A percentile compares a stretch with the other conserved stretches of the same genome.
These are phyloP conservation scores for Ganoderma resinaceum DNA, from an alignment of 1,284 basidiomycete species.

Conservation along the genomic window DNA sequence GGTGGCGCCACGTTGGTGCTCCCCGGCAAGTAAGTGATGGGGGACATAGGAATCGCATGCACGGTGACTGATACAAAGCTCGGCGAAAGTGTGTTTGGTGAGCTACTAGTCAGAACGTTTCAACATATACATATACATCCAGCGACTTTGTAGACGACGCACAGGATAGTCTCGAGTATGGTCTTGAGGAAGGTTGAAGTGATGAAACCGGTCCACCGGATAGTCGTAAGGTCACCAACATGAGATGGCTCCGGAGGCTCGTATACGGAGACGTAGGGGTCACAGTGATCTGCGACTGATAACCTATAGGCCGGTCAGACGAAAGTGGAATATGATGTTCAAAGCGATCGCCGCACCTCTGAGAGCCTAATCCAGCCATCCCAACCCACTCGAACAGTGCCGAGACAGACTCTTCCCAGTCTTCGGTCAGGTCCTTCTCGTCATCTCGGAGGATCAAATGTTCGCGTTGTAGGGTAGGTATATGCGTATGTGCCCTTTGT, in stretches of 20 bases:
- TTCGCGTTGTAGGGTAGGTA: slow-evolving; percentile 41
- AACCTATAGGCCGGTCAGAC: slow-evolving; percentile 38
- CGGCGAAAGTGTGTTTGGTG: slow-evolving; percentile 9
- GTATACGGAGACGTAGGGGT: slow-evolving; percentile 55
- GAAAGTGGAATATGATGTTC: neutral
- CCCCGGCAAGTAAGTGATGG: slow-evolving; percentile 32
- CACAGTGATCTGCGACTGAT: slow-evolving; percentile 47
- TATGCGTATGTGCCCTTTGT: slow-evolving; percentile 32
- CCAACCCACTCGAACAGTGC: slow-evolving; percentile 75
- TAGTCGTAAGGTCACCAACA: slow-evolving; percentile 53
- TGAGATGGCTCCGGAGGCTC: slow-evolving; percentile 50
- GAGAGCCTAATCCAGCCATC: slow-evolving; percentile 57
- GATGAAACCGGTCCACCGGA: slow-evolving; percentile 68
- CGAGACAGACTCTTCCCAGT: slow-evolving; percentile 54
- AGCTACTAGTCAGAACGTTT: slow-evolving; percentile 4
- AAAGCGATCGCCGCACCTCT: slow-evolving; percentile 42
- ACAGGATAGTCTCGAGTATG: slow-evolving; percentile 54
- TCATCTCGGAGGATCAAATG: neutral
- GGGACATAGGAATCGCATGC: slow-evolving; percentile 33
- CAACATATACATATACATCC: rapidly evolving
- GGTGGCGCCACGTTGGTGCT: slow-evolving; percentile 14
- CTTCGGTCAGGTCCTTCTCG: slow-evolving; percentile 43
- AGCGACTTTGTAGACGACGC: slow-evolving; percentile 27
- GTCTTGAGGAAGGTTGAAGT: slow-evolving; percentile 55
- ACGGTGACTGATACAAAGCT: slow-evolving; percentile 31